phyloP scores from a whole-genome alignment of 257 asterid species.

The Lycium barbarum region DNA sequence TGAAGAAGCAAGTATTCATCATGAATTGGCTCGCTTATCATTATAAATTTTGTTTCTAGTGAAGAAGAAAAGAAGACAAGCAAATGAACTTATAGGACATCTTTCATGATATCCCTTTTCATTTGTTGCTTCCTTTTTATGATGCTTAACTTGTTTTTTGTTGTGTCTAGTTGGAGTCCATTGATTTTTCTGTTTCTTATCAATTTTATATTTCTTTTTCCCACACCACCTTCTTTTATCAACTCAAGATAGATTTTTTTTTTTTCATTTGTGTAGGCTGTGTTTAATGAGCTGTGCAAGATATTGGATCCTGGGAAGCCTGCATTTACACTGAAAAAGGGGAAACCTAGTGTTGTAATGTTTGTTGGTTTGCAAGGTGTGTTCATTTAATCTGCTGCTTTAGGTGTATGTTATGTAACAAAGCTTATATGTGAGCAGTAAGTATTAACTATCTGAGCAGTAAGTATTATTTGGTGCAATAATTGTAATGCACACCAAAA shows the following conservation, averaged over 20 bases:
- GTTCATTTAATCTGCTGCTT: slow-evolving; percentile 17
- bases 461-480: neutral
- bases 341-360: slow-evolving; percentile 84
- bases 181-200: neutral
- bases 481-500: neutral
- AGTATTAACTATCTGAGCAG: neutral
- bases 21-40: neutral
- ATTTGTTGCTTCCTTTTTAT: neutral
- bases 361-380: slow-evolving; percentile 98
- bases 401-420: neutral
- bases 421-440: neutral
- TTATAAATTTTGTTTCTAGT: neutral
- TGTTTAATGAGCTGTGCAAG: slow-evolving; percentile 87
- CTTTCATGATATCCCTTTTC: neutral
- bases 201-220: neutral
- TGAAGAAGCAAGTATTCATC: too few species aligned
- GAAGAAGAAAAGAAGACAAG: neutral
- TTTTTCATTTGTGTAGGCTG: slow-evolving; percentile 59
- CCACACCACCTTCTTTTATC: slow-evolving; percentile 14
- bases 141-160: slow-evolving; percentile 13
- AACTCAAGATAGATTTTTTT: slow-evolving; percentile 7
- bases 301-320: slow-evolving; percentile 99
- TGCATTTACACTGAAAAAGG: slow-evolving; percentile 83
- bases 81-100: neutral
- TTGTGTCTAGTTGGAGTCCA: neutral